Conservation (phyloP, 306 rosid species). For the Gillenia trifoliata region DNA sequence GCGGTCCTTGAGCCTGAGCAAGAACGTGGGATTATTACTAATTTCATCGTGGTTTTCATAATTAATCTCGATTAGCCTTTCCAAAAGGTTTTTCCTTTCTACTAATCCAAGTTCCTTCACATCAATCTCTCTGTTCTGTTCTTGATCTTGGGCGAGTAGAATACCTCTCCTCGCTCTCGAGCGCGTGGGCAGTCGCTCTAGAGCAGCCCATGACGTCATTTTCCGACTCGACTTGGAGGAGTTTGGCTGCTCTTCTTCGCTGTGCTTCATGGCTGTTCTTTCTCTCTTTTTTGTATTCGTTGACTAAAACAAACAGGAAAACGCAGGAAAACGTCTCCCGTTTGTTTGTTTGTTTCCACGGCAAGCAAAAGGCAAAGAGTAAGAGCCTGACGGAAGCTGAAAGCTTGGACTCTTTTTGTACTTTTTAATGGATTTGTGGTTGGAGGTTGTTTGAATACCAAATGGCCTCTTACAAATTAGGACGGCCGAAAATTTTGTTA, state of each 20-base stretch:
- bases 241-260: background rate
- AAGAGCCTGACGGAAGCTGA: too few relatives aligned
- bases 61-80: background rate
- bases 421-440: too few relatives aligned
- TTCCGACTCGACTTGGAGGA: background rate
- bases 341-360: too few relatives aligned
- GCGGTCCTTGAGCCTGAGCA: slow-evolving; percentile 2
- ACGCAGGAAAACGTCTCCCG: too few relatives aligned
- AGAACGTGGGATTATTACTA: background rate
- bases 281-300: too few relatives aligned
- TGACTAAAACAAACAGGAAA: too few relatives aligned
- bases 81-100: background rate
- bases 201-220: slow-evolving; percentile 7
- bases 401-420: too few relatives aligned
- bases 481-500: too few relatives aligned
- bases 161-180: background rate
- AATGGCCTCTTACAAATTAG: too few relatives aligned
- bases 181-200: background rate
- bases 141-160: background rate
- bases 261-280: too few relatives aligned
- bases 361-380: too few relatives aligned
- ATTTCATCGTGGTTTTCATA: background rate
- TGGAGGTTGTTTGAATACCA: too few relatives aligned
- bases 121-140: background rate
- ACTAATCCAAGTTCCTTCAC: background rate